Base-by-base conservation (phyloP, 305 asterid genomes). In the Fraxinus angustifolia region DNA sequence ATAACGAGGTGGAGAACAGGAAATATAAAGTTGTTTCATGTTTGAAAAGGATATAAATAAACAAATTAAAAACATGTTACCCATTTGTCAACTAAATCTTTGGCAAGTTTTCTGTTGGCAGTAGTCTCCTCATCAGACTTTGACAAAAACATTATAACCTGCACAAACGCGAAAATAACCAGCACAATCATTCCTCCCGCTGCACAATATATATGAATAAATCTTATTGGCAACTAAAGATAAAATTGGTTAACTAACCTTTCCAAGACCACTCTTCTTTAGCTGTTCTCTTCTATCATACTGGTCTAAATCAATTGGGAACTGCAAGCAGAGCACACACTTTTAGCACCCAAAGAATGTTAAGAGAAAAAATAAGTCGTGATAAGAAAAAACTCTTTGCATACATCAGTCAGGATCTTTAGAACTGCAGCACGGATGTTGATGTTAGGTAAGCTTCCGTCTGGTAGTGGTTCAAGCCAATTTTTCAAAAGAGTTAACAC, bases 401-500 rank as follows among this genome's bases (percentile, higher is more conserved):
- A 83, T 87, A 89, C 92, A 67, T 89, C 92, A 16, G 88, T 81
- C 78, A 89, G 85, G 80, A 89, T 87, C 82, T 78, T 89, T 45
- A 89, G 68, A 83, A 89, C 75, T 77, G 90, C 89, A 53, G 90
- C 89, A 45, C 99, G 95, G 42, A 95, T 86, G 81, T 95, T 95
- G 48, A 93, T 95, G 86, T 94, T 95, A 12, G 99, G 99, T 77
- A 95, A 89, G 90, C 99, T 93, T 84, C 98, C 99, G 87, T 95
- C 99, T 19, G 99, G 99, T 73, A 95, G 90, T 70, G 99, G 99
- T 84, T 95, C 99, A 45, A 95, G 99, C 99, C 99, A 95, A 85
- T 87, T 91, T 90, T 88, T 95, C 85, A 95, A 71, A 73, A 95
- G 93, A 62, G 91, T 91, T 80, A 95, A 84, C 71, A 95, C 97